Base-by-base conservation (phyloP, 768 basidiomycete genomes). In the Hericium erinaceus region DNA sequence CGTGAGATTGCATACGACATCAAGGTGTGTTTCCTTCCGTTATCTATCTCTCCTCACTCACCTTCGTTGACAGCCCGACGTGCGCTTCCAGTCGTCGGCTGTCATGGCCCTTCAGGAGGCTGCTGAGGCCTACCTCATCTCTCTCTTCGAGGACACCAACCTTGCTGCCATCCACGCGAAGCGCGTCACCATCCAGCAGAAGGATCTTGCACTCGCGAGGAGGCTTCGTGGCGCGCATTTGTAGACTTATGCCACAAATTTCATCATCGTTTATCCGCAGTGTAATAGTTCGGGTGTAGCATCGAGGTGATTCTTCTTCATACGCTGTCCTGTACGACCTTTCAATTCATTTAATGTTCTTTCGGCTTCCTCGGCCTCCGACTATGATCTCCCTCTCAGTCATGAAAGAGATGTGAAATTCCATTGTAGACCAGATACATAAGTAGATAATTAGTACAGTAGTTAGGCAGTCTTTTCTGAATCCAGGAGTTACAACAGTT, bases 1-100 rank as follows among this genome's bases (percentile, higher is more conserved):
- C 87, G 88, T 72, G 93, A 95, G 74, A 95, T 95, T 63, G 92
- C 93, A 33, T 93, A 94, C 74, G 93, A 95, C 68, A 93, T 94
- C 81, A 95, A 93, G 81, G 80, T 77, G 72, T 66, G 26, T 56
- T 13, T 6, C 12, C 26, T 9, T 0, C 52, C 15, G 12, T 40
- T 28, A 5, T 0, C 50, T 37, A 48, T 12, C 56, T 16, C 28
- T 15, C 3, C 57, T 6, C 44, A 37, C 44, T 10, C 65, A 13
- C 52, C 41, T 48, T 41, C 38, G 52, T 28, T 16, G 54, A 10
- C 60, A 89, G 89, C 88, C 87, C 58, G 88, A 90, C 66, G 81
- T 95, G 57, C 91, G 92, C 62, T 95, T 95, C 87, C 93, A 95
- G 75, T 92, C 91, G 20, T 93, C 92, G 24, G 92, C 92, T 26